These are phyloP conservation scores for Elymus sibiricus DNA, from an alignment of 176 grass and related monocot genomes.

Conservation along the genomic window DNA sequence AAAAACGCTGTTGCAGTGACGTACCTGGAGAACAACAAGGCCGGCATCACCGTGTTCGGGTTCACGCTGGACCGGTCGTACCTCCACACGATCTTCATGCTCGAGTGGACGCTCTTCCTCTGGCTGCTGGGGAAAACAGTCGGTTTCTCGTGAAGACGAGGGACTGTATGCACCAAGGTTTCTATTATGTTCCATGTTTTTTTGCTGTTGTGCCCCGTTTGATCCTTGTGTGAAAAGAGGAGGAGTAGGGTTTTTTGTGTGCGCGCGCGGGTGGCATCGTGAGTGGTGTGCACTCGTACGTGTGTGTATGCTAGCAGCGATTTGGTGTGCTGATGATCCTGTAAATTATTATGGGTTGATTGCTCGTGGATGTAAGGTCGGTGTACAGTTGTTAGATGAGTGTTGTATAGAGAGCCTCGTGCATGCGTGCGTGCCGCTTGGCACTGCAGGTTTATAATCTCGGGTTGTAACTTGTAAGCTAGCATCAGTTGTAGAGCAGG, in stretches of 20 bases:
- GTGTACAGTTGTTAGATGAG: not conserved
- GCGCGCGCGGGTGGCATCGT: not conserved
- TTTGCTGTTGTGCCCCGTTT: too few species aligned
- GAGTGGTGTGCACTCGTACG: not conserved
- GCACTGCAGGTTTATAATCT: not conserved
- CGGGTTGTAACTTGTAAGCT: conserved; percentile 30
- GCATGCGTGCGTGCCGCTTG: not conserved
- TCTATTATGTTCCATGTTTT: too few species aligned
- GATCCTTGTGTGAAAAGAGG: too few species aligned
- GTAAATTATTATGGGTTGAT: conserved; percentile 16
- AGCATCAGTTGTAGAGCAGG: not conserved
- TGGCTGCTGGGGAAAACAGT: conserved; percentile 86
- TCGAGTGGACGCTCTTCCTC: too few species aligned
- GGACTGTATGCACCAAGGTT: too few species aligned
- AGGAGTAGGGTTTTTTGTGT: too few species aligned
- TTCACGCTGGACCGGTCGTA: conserved; percentile 86
- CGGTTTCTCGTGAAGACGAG: conserved; percentile 47
- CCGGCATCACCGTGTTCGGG: conserved; percentile 90
- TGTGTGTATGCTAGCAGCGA: not conserved
- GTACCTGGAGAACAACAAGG: conserved; percentile 95
- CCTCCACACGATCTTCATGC: too few species aligned
- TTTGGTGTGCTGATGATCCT: not conserved
- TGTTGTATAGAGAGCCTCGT: not conserved
- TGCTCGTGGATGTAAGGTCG: not conserved
- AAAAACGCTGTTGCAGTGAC: conserved; percentile 52